Percentiles rank a stretch among this genome's conserved stretches.
These are phyloP conservation scores for Hyaloscypha hepaticicola DNA, from an alignment of 495 filamentous ascomycete species.

Conservation along the genomic window DNA sequence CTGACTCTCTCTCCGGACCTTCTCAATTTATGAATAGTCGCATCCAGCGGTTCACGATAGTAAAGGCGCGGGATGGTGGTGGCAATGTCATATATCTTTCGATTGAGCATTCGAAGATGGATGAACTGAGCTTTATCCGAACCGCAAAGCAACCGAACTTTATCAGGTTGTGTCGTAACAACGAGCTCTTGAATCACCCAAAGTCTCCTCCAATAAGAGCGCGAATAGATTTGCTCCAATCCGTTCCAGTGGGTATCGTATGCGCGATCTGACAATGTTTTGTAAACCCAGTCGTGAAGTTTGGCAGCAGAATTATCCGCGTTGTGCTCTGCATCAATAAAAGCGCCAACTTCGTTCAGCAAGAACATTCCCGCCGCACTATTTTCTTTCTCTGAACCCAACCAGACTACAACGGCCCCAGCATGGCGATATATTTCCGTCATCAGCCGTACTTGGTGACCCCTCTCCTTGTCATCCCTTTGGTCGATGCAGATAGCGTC, in stretches of 20 bases:
- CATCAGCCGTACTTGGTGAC: constrained; percentile 30
- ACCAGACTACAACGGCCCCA: constrained; percentile 10
- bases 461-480: constrained; percentile 29
- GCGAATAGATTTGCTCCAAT: neutral
- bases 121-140: neutral
- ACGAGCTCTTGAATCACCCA: constrained; percentile 20
- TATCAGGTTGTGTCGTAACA: neutral
- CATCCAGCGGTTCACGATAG: neutral
- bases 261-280: neutral
- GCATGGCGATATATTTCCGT: constrained; percentile 31
- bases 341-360: neutral
- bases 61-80: too few relatives aligned
- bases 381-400: neutral
- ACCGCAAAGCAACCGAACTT: constrained; percentile 8
- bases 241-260: constrained; percentile 1
- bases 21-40: neutral
- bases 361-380: neutral
- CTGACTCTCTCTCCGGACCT: neutral
- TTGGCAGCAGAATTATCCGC: neutral
- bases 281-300: neutral
- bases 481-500: constrained; percentile 36
- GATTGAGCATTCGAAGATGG: neutral
- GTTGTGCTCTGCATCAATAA: neutral
- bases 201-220: constrained; percentile 14
- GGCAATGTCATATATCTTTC: too few relatives aligned